These are phyloP conservation scores for Phyllosticta capitalensis DNA, from an alignment of 2,329 filamentous ascomycete genomes.

Conservation along the genomic window DNA sequence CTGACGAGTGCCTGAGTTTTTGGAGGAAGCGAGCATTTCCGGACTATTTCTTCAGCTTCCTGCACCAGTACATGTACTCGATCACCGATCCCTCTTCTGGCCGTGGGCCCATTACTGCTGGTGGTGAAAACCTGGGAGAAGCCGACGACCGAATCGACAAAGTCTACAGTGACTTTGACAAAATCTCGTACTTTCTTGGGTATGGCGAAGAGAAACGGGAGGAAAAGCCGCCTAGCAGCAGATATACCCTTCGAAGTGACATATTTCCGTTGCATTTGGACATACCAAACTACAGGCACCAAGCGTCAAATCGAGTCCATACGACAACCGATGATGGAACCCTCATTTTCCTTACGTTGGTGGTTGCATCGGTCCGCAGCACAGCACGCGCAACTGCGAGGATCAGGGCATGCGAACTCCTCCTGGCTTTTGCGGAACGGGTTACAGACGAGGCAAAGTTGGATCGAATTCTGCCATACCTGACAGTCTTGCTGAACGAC, in stretches of 20 bases:
- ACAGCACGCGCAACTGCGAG: slow-evolving; percentile 82
- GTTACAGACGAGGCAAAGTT: slow-evolving; percentile 93
- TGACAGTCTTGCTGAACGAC: slow-evolving; percentile 75
- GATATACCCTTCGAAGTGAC: slow-evolving; percentile 37
- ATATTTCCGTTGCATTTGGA: slow-evolving; percentile 77
- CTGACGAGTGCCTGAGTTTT: slow-evolving; percentile 87
- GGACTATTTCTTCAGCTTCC: slow-evolving; percentile 91
- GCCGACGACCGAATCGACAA: slow-evolving; percentile 90
- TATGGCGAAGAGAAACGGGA: slow-evolving; percentile 49
- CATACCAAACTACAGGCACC: slow-evolving; percentile 74
- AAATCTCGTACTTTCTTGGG: slow-evolving; percentile 89
- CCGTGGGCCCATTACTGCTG: slow-evolving; percentile 58
- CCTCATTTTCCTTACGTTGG: slow-evolving; percentile 79
- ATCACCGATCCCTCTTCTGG: slow-evolving; percentile 86
- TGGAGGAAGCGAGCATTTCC: slow-evolving; percentile 91
- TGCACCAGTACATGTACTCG: slow-evolving; percentile 95
- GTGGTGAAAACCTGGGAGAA: slow-evolving; percentile 66
- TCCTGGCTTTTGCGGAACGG: slow-evolving; percentile 83
- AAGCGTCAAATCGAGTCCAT: slow-evolving; percentile 50
- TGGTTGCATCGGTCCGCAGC: slow-evolving; percentile 81
- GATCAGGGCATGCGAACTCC: slow-evolving; percentile 78
- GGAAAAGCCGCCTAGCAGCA: slow-evolving; percentile 21
- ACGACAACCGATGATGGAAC: slow-evolving; percentile 75
- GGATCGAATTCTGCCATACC: slow-evolving; percentile 83
- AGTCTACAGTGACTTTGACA: slow-evolving; percentile 91